Conservation (phyloP, 495 filamentous ascomycete species). For the Xylaria sp. region DNA sequence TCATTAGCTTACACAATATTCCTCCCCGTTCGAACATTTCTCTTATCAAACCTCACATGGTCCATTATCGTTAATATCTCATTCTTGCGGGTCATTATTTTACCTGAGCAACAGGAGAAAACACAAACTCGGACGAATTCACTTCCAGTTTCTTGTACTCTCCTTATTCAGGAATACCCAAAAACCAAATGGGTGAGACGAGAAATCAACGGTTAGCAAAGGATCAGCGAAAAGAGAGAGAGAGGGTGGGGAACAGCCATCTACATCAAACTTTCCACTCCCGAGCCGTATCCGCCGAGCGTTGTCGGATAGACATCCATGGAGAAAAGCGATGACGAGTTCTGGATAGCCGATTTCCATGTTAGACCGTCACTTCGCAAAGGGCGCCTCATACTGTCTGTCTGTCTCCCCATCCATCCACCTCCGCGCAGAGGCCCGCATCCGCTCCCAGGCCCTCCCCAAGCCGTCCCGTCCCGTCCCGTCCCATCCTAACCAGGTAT, state of each 20-base stretch:
- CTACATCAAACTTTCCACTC: neutral
- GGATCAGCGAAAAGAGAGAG: neutral
- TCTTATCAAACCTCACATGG: neutral
- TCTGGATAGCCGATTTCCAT: neutral
- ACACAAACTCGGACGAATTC: neutral
- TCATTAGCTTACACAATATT: neutral
- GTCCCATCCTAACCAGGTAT: neutral
- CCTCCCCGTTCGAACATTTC: neutral
- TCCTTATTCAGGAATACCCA: neutral
- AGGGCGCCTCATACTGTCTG: neutral
- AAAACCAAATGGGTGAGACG: neutral
- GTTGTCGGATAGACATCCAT: neutral
- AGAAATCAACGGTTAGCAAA: neutral
- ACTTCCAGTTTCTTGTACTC: neutral
- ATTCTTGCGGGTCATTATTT: neutral
- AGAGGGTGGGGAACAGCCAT: no score
- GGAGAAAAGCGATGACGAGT: neutral
- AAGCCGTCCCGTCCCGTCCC: conserved; percentile 2
- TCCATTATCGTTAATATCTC: neutral
- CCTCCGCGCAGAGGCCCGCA: neutral
- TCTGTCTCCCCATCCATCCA: neutral
- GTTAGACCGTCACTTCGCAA: neutral
- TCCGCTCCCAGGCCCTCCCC: neutral
- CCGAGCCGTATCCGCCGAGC: neutral
- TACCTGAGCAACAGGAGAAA: neutral